phyloP scores from a whole-genome alignment of 2,329 filamentous ascomycete species.

The Exophiala calicioides region DNA sequence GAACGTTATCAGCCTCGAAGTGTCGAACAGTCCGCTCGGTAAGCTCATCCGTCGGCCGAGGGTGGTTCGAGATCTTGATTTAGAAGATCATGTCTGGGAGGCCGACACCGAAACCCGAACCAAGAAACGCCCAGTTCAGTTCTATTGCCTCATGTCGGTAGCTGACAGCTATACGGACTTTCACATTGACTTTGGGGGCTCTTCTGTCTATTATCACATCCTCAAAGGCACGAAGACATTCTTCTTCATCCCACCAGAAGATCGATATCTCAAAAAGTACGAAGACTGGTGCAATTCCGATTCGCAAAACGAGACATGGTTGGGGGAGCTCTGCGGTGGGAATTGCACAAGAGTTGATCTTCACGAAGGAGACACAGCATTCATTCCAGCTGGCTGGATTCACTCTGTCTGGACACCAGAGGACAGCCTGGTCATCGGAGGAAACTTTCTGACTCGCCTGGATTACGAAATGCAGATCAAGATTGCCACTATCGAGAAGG shows the following conservation, averaged over 20 bases:
- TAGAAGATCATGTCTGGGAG: conserved; percentile 56
- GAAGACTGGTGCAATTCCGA: conserved; percentile 70
- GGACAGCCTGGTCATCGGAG: conserved; percentile 70
- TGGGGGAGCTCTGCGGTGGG: conserved; percentile 61
- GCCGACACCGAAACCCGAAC: conserved; percentile 52
- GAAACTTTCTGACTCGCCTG: conserved; percentile 67
- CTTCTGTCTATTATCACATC: conserved; percentile 71
- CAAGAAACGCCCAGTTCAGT: conserved; percentile 65
- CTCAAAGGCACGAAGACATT: conserved; percentile 69
- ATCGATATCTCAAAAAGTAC: conserved; percentile 68
- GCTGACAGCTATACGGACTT: conserved; percentile 72
- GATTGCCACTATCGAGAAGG: conserved; percentile 66
- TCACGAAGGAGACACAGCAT: conserved; percentile 67
- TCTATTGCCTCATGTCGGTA: conserved; percentile 70
- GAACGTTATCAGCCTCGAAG: conserved; percentile 70
- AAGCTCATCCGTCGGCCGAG: conserved; percentile 63
- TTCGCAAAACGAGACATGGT: conserved; percentile 66
- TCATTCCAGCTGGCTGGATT: conserved; percentile 72
- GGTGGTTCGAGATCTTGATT: conserved; percentile 63
- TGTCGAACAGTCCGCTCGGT: conserved; percentile 64
- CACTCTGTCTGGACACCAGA: conserved; percentile 71
- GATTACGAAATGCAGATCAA: conserved; percentile 68
- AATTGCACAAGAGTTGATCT: conserved; percentile 69
- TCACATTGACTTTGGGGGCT: conserved; percentile 71
- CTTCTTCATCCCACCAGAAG: conserved; percentile 70